Evolutionary conservation across 345 rosid genomes (phyloP), one percentile per base, ranked within the genome.

Genomic region (Cardamine occulta): DNA sequence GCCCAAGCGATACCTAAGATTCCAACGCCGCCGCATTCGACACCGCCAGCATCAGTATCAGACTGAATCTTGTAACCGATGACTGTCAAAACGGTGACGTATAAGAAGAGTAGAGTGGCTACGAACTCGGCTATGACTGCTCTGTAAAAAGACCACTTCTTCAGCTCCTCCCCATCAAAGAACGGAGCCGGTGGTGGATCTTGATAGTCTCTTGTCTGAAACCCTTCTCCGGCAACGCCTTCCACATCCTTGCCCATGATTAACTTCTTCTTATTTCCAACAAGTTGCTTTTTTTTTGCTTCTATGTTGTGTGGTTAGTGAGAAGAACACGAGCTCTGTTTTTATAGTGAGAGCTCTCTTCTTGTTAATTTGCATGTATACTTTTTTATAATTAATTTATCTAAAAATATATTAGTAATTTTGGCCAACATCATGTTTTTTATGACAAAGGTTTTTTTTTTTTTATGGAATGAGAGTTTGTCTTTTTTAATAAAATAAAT

Each of bases 1-100:
- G 97, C 93, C 97, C 96, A 90, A 65, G 97, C 96, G 15, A 92
- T 92, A 42, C 97, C 97, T 1, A 92, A 91, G 69, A 87, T 80
- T 5, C 97, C 97, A 28, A 92, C 97, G 1, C 97, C 94, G 1
- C 89, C 87, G 21, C 97, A 92, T 0, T 72, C 79, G 3, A 63
- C 86, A 0, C 63, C 37, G 4, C 49, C 47, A 6, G 63, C 63
- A 37, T 1, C 7, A 7, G 2, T 4, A 32, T 82, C 89, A 5
- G 81, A 74, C 76, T 86, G 85, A 63, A 82, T 70, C 52, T 79
- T 87, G 84, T 93, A 88, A 31, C 96, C 98, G 26, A 93, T 93
- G 63, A 90, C 96, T 2, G 98, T 90, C 77, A 87, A 80, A 39
- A 93, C 91, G 0, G 95, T 87, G 73, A 93, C 63, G 70, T 93